Percentiles rank a stretch among this genome's conserved stretches.
These are phyloP conservation scores for Calonectria fujianensis DNA, from an alignment of 2,329 filamentous ascomycete genomes.

Conservation along the genomic window DNA sequence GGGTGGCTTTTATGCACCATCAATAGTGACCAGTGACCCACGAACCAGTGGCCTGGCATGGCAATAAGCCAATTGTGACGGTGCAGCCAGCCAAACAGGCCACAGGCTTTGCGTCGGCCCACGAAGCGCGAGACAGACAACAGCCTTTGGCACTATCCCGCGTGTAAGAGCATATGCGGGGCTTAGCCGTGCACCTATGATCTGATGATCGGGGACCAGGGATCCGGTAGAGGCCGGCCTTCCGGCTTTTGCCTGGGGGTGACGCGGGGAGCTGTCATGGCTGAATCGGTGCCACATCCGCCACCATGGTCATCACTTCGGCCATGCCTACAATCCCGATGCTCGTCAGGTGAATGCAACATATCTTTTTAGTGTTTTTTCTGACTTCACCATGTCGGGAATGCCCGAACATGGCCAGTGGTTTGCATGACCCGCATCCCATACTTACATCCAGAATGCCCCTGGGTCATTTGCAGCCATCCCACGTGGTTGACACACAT, in stretches of 20 bases:
- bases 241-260: constrained; percentile 44
- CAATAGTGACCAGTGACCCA: constrained; percentile 30
- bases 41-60: constrained; percentile 19
- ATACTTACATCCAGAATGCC: neutral
- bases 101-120: constrained; percentile 39
- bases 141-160: neutral
- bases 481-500: neutral
- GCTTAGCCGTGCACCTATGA: constrained; percentile 52
- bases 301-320: constrained; percentile 42
- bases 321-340: constrained; percentile 22
- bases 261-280: constrained; percentile 41
- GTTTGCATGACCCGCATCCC: neutral
- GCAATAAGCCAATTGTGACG: constrained; percentile 28
- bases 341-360: constrained; percentile 9
- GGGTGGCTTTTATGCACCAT: constrained; percentile 38
- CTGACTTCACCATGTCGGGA: constrained; percentile 3
- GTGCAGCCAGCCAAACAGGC: constrained; percentile 35
- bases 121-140: constrained; percentile 31
- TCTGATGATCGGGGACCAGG: constrained; percentile 45
- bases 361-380: neutral
- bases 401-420: neutral
- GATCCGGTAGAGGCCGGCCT: constrained; percentile 50
- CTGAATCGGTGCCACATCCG: constrained; percentile 15
- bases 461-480: neutral
- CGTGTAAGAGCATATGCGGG: constrained; percentile 33